Conservation (phyloP, 495 filamentous ascomycete species). For the Tuber indicum region DNA sequence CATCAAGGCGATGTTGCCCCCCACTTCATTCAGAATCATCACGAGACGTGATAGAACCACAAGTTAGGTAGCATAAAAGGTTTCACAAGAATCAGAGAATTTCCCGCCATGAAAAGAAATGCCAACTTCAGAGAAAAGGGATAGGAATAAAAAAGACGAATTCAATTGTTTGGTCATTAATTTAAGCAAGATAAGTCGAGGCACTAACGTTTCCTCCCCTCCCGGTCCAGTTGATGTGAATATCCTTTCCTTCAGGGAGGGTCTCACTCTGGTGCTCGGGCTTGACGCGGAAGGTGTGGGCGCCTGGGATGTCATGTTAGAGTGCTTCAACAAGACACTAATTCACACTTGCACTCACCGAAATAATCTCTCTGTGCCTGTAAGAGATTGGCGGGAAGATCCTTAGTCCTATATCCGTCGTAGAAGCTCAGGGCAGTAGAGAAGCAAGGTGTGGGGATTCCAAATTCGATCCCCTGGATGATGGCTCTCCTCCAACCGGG, state of each 20-base stretch:
- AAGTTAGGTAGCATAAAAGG: background rate
- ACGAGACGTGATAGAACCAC: background rate
- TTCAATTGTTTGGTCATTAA: conserved; percentile 13
- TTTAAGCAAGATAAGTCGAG: conserved; percentile 93
- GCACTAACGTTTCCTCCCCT: conserved; percentile 93
- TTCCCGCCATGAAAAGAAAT: background rate
- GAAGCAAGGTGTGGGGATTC: conserved; percentile 93
- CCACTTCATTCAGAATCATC: background rate
- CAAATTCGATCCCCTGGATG: conserved; percentile 81
- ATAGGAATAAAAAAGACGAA: conserved; percentile 8
- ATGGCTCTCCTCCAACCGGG: conserved; percentile 92
- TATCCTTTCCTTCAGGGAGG: conserved; percentile 79
- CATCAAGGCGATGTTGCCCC: background rate
- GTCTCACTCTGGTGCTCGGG: conserved; percentile 75
- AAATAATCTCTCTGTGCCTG: conserved; percentile 99
- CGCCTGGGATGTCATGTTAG: conserved; percentile 49
- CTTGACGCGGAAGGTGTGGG: conserved; percentile 98
- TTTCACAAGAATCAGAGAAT: background rate
- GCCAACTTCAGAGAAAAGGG: background rate
- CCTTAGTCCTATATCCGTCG: conserved; percentile 91
- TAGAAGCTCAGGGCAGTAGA: conserved; percentile 94
- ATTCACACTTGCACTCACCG: conserved; percentile 36
- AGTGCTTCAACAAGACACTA: background rate
- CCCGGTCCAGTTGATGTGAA: conserved; percentile 99
- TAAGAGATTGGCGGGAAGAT: conserved; percentile 93